Evolutionary conservation across 2,329 filamentous ascomycete species (phyloP), one percentile per base, ranked within the genome.

Genomic region (Macrophomina phaseolina): DNA sequence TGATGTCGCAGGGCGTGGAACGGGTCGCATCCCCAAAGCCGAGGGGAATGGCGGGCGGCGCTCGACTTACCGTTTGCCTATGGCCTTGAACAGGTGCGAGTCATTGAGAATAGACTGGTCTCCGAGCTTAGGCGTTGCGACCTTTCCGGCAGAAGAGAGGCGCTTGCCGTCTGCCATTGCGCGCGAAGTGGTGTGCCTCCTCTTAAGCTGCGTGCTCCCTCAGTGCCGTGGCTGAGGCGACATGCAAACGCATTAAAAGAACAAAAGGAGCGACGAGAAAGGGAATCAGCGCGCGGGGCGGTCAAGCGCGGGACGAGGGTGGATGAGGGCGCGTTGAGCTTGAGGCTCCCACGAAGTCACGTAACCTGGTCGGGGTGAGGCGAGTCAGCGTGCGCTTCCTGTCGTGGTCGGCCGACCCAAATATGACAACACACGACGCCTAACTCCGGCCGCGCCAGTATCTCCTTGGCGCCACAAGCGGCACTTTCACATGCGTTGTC

Each of bases 91-190:
- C 73, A 90, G 77, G 62, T 82, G 58, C 65, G 65, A 67, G 56
- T 67, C 65, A 55, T 67, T 67, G 56, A 67, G 65, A 30, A 67
- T 55, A 48, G 65, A 67, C 65, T 67, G 65, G 65, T 67, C 65
- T 63, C 74, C 78, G 64, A 79, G 74, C 75, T 84, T 85, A 28
- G 83, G 82, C 45, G 83, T 83, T 63, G 82, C 84, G 68, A 84
- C 80, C 79, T 85, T 88, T 48, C 81, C 82, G 70, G 81, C 81
- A 67, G 81, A 76, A 74, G 81, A 83, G 74, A 86, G 84, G 72
- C 86, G 84, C 81, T 89, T 89, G 69, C 76, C 82, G 73, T 89
- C 86, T 67, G 86, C 83, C 86, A 87, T 87, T 67, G 48, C 67
- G 62, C 60, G 64, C 66, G 46, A 66, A 68, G 40, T 52, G 56